Conservation (phyloP, 352 stramenopile species). For the Globisporangium polare region DNA sequence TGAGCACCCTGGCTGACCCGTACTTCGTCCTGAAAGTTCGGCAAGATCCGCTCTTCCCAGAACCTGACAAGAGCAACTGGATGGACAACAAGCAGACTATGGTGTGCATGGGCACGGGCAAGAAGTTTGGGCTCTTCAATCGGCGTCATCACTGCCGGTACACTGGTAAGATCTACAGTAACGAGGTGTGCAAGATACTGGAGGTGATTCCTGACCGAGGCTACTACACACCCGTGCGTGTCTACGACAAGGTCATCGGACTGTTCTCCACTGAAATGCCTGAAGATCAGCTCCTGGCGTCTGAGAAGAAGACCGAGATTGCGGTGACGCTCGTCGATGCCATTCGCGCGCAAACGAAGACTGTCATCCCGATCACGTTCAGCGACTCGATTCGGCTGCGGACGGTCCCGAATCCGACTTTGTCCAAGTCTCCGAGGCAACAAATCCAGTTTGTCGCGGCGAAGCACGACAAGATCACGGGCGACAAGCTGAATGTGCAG, state of each 20-base stretch:
- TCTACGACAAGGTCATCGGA: constrained; percentile 75
- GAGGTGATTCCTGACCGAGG: constrained; percentile 77
- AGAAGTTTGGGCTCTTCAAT: constrained; percentile 87
- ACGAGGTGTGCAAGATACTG: constrained; percentile 75
- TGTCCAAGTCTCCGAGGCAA: constrained; percentile 59
- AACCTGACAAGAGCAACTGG: constrained; percentile 83
- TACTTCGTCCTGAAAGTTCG: constrained; percentile 73
- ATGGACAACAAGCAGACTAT: constrained; percentile 80
- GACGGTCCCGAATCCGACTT: constrained; percentile 31
- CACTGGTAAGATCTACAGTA: constrained; percentile 84
- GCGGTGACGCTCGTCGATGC: constrained; percentile 79
- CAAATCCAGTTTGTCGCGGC: constrained; percentile 63
- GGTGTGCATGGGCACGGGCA: constrained; percentile 81
- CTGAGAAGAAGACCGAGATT: constrained; percentile 88
- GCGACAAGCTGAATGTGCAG: constrained; percentile 36
- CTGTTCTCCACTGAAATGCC: constrained; percentile 80
- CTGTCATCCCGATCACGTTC: constrained; percentile 72
- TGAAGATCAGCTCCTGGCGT: constrained; percentile 75
- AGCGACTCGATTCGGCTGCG: constrained; percentile 55
- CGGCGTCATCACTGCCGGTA: constrained; percentile 86
- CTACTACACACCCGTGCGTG: constrained; percentile 75
- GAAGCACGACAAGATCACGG: constrained; percentile 35
- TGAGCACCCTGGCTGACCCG: constrained; percentile 79
- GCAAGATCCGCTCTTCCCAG: constrained; percentile 41
- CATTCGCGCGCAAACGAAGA: constrained; percentile 45